Conservation (phyloP, 257 asterid genomes). For the Solanum clarkiae region DNA sequence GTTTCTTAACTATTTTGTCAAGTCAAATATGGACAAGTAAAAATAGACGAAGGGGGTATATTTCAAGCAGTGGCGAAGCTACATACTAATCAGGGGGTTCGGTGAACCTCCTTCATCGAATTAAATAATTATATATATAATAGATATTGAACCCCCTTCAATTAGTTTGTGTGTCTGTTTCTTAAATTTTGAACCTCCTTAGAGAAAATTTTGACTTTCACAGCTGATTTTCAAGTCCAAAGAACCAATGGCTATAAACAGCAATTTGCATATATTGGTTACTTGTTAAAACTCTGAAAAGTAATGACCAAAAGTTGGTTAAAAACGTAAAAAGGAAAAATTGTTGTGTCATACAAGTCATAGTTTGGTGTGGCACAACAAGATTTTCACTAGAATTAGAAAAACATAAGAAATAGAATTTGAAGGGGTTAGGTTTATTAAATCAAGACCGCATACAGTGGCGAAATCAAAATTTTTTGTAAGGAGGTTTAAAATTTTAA, state of each 20-base stretch:
- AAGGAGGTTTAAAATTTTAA: too few species aligned
- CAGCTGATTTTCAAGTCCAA: neutral
- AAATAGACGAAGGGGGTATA: neutral
- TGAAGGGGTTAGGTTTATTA: neutral
- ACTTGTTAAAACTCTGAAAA: neutral
- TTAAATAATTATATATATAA: too few species aligned
- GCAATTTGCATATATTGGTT: neutral
- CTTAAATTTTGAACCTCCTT: too few species aligned
- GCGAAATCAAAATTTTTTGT: too few species aligned
- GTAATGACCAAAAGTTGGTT: neutral
- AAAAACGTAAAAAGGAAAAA: neutral
- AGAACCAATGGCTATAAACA: neutral
- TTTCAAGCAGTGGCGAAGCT: neutral
- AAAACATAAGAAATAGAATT: neutral
- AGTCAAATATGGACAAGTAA: neutral
- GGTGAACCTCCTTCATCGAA: too few species aligned
- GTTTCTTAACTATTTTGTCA: accelerated
- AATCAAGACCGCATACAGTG: neutral
- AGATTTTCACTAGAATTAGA: neutral
- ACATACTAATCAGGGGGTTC: too few species aligned
- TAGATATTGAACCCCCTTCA: too few species aligned
- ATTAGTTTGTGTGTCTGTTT: too few species aligned
- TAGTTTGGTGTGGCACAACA: neutral
- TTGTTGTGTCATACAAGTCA: neutral
- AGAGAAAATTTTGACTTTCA: too few species aligned